Conservation (phyloP, 192 early-diverging fungal species). For the Glomus cerebriforme region DNA sequence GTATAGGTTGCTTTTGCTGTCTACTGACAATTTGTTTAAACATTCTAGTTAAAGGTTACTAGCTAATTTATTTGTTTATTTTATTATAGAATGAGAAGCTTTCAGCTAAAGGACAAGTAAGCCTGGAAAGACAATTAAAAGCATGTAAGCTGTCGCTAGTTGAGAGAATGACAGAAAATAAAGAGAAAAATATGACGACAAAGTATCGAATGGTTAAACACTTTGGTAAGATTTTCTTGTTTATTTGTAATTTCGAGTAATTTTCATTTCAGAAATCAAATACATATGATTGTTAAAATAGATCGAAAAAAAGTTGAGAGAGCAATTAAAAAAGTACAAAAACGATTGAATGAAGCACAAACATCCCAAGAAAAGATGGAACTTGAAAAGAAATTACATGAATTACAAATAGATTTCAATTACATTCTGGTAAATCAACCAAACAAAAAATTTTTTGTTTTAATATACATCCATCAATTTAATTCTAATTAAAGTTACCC, state of each 20-base stretch:
- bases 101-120: slow-evolving; percentile 42
- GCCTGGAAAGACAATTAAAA: slow-evolving; percentile 44
- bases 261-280: too few relatives aligned
- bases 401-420: slow-evolving; percentile 38
- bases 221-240: too few relatives aligned
- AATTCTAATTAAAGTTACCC: slow-evolving; percentile 6
- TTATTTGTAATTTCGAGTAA: too few relatives aligned
- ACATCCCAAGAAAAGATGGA: slow-evolving; percentile 36
- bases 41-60: too few relatives aligned
- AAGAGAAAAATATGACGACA: slow-evolving; percentile 44
- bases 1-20: too few relatives aligned
- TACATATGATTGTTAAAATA: slow-evolving; percentile 7
- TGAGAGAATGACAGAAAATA: slow-evolving; percentile 45
- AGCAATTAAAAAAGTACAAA: slow-evolving; percentile 42
- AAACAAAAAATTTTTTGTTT: background rate
- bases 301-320: slow-evolving; percentile 51
- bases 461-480: too few relatives aligned
- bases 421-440: slow-evolving; percentile 35
- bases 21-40: too few relatives aligned
- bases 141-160: slow-evolving; percentile 45
- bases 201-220: slow-evolving; percentile 54
- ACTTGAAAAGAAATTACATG: slow-evolving; percentile 35
- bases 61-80: too few relatives aligned
- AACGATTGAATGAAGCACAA: slow-evolving; percentile 33
- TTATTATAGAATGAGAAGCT: slow-evolving; percentile 35